phyloP scores from a whole-genome alignment of 441 rosid species.

The Cnidoscolus chayamansa region DNA sequence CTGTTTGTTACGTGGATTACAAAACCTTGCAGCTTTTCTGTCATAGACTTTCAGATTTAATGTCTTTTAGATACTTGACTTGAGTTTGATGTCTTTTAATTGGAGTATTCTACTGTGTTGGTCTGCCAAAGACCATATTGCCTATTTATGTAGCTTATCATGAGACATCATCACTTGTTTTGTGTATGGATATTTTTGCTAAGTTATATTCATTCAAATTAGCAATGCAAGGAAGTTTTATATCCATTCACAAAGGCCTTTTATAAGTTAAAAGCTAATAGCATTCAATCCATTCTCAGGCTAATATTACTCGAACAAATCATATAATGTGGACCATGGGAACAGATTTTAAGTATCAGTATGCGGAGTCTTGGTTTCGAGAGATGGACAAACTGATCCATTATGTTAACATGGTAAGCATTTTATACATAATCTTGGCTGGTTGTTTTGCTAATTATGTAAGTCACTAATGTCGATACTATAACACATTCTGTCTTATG shows the following conservation, averaged over 20 bases:
- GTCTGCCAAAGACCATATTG: not conserved
- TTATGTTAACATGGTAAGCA: slow-evolving; percentile 86
- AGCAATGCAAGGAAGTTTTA: slow-evolving; percentile 8
- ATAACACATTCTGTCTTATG: not conserved
- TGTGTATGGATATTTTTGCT: not conserved
- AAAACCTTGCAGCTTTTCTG: not conserved
- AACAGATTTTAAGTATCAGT: slow-evolving; percentile 97
- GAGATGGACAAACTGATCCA: slow-evolving; percentile 97
- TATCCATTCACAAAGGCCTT: slow-evolving; percentile 12
- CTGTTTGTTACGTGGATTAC: not conserved
- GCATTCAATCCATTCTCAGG: slow-evolving; percentile 47
- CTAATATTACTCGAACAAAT: slow-evolving; percentile 84
- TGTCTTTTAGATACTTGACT: not conserved
- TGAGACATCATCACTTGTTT: not conserved
- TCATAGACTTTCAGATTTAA: not conserved
- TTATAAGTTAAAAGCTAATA: slow-evolving; percentile 11
- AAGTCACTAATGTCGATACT: not conserved
- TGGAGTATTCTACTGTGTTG: not conserved
- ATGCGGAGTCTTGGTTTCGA: slow-evolving; percentile 88
- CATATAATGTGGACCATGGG: slow-evolving; percentile 99
- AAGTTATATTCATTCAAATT: slow-evolving; percentile 6
- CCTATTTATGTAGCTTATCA: not conserved
- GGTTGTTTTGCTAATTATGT: slow-evolving; percentile 4
- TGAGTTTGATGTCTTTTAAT: not conserved
- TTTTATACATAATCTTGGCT: slow-evolving; percentile 12